phyloP scores from a whole-genome alignment of 352 stramenopile species.

The Thalassiosira allenii region DNA sequence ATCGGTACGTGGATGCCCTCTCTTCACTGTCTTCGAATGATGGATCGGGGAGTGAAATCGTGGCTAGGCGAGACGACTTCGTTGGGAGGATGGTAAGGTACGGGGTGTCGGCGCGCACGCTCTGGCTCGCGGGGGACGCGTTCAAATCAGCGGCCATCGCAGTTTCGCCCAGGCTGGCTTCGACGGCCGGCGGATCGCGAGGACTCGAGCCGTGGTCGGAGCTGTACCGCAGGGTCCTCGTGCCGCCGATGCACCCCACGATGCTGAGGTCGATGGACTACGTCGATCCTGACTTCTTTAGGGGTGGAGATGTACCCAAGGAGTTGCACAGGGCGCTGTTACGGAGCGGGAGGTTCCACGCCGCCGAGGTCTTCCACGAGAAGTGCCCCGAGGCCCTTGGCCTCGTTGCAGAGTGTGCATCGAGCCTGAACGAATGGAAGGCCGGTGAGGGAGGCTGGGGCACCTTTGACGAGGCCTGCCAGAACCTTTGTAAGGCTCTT shows the following conservation, averaged over 20 bases:
- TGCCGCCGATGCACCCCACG: constrained; percentile 3
- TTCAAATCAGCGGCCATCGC: background rate
- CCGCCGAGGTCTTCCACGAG: background rate
- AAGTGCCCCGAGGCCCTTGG: background rate
- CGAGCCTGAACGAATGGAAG: background rate
- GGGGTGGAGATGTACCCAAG: too few relatives aligned
- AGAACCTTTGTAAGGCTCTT: background rate
- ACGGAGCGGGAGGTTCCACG: background rate
- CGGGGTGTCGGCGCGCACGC: background rate
- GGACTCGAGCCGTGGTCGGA: background rate
- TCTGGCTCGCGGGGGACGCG: constrained; percentile 1
- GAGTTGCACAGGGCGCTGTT: background rate
- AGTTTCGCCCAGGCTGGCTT: background rate
- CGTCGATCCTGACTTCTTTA: background rate
- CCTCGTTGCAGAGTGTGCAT: too few relatives aligned
- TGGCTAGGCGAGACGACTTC: background rate
- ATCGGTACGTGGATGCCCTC: constrained; percentile 3
- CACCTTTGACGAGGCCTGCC: background rate
- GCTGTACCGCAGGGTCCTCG: background rate
- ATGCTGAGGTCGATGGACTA: background rate
- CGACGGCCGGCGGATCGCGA: background rate
- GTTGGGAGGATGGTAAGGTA: constrained; percentile 3
- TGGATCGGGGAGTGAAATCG: background rate
- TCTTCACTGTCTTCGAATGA: too few relatives aligned
- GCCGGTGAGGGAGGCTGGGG: background rate